phyloP scores from a whole-genome alignment of 805 yeast genomes.

The Saturnispora gosingensis region DNA sequence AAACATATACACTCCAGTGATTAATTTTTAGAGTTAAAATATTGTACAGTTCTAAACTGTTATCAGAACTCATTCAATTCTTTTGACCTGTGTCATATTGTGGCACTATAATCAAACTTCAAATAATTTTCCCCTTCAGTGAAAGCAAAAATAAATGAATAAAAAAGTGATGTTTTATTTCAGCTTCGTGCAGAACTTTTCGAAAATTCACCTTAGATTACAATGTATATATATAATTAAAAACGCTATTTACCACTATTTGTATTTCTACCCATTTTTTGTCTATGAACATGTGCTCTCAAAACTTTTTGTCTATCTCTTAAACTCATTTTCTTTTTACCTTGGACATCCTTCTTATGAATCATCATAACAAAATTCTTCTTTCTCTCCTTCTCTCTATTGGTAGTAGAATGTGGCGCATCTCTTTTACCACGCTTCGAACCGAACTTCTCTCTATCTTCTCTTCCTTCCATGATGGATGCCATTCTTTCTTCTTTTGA shows the following conservation, averaged over 20 bases:
- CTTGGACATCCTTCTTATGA: constrained; percentile 89
- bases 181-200: background rate
- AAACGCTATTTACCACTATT: constrained; percentile 4
- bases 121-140: no score
- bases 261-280: constrained; percentile 47
- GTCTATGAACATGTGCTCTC: constrained; percentile 79
- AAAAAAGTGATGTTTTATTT: no score
- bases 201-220: background rate
- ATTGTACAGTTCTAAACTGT: no score
- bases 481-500: constrained; percentile 86
- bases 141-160: no score
- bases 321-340: constrained; percentile 82
- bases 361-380: constrained; percentile 99
- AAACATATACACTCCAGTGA: no score
- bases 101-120: no score
- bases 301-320: constrained; percentile 84
- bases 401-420: constrained; percentile 82
- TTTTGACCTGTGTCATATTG: no score
- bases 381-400: constrained; percentile 92
- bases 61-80: no score
- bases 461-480: constrained; percentile 81
- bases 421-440: constrained; percentile 74
- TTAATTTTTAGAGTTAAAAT: no score
- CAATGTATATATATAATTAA: background rate
- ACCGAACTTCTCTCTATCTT: constrained; percentile 85